Conservation (phyloP, 345 rosid species). For the Eucalyptus sp. region DNA sequence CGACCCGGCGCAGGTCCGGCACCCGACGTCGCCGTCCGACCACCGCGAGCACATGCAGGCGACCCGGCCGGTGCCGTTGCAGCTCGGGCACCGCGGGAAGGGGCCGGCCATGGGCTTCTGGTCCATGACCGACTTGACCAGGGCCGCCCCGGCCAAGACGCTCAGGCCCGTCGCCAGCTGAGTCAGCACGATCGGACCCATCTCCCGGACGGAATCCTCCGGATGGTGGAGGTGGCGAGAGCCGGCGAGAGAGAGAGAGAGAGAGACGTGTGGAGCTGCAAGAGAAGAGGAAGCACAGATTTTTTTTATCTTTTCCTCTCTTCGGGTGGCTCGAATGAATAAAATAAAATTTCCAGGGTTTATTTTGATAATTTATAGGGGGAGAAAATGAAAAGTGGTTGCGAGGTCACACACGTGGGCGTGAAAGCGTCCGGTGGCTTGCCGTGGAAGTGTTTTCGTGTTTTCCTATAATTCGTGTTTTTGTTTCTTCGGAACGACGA, state of each 20-base stretch:
- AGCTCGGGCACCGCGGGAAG: slow-evolving; percentile 49
- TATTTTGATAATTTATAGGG: background rate
- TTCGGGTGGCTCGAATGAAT: background rate
- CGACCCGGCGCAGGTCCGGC: slow-evolving; percentile 84
- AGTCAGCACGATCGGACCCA: slow-evolving; percentile 71
- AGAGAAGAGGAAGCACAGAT: background rate
- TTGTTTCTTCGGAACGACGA: slow-evolving; percentile 11
- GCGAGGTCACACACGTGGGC: slow-evolving; percentile 36
- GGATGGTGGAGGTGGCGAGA: background rate
- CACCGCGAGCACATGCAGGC: slow-evolving; percentile 68
- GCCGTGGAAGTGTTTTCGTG: background rate
- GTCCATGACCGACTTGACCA: slow-evolving; percentile 77
- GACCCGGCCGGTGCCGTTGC: slow-evolving; percentile 88
- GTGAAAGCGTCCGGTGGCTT: slow-evolving; percentile 11
- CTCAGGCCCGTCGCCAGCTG: slow-evolving; percentile 78
- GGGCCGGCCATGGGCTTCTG: slow-evolving; percentile 88
- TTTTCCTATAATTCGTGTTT: background rate
- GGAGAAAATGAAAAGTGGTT: background rate
- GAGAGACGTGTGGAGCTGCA: background rate
- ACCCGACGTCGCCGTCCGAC: slow-evolving; percentile 92
- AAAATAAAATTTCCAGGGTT: background rate
- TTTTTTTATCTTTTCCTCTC: background rate
- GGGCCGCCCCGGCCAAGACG: slow-evolving; percentile 79
- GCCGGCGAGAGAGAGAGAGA: background rate
- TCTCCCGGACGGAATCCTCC: background rate